Evolutionary conservation across 768 basidiomycete species (phyloP).

Genomic region (Leccinum subgranulosum): DNA sequence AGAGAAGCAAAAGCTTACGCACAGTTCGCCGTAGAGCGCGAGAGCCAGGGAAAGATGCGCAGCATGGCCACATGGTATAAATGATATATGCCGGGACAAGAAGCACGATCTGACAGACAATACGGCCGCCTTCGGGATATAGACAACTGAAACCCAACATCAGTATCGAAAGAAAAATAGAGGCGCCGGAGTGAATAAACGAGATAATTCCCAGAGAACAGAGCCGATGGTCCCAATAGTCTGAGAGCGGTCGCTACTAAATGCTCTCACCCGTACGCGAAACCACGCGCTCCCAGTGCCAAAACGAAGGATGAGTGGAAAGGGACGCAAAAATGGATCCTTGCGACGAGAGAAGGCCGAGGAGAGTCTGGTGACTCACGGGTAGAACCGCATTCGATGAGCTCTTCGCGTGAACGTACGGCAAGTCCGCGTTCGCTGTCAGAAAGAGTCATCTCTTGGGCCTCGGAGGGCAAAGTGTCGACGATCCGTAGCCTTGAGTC

Average conservation of each 20-base stretch:
- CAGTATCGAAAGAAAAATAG: not conserved
- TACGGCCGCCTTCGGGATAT: constrained; percentile 60
- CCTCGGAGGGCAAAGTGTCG: constrained; percentile 3
- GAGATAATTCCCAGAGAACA: constrained; percentile 1
- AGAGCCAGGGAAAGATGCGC: constrained; percentile 61
- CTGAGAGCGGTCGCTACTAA: not conserved
- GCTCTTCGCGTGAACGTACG: constrained; percentile 23
- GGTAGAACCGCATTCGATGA: constrained; percentile 21
- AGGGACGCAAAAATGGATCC: not conserved
- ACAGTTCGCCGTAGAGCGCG: constrained; percentile 67
- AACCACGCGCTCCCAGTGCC: not conserved
- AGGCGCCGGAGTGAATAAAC: not conserved
- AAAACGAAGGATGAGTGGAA: not conserved
- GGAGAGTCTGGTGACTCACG: constrained; percentile 26
- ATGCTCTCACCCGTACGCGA: not conserved
- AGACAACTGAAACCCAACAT: constrained; percentile 46
- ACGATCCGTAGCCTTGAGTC: constrained; percentile 43
- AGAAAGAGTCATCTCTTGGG: constrained; percentile 6
- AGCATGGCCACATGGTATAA: constrained; percentile 50
- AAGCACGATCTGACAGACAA: constrained; percentile 59
- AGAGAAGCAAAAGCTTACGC: constrained; percentile 24
- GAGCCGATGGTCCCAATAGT: not conserved
- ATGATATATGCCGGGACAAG: constrained; percentile 41
- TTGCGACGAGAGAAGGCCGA: constrained; percentile 8
- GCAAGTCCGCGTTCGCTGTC: constrained; percentile 14